Base-by-base conservation (phyloP, 176 grass and related monocot genomes). In the Carex cristatella region DNA sequence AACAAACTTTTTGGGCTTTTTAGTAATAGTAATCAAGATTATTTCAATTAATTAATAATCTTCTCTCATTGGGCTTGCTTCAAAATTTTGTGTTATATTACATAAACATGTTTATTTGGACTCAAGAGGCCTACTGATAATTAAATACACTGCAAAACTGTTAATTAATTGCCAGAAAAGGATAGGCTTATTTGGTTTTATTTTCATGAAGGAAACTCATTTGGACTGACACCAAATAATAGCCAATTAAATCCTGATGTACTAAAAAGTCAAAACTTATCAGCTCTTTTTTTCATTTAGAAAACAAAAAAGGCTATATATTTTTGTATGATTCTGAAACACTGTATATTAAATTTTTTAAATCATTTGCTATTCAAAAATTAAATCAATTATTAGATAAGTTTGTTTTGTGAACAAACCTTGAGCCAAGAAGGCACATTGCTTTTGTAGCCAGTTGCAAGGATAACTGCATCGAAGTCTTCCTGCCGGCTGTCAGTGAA, bases 381-480 rank as follows among this genome's bases (percentile, higher is more conserved):
- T 14, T 0, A 23, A 48, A 19, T 4, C 3, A 23, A 18, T 14
- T 42, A 5, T 18, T 49, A 49, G n/a, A n/a, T 14, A 76, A 15
- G 53, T 12, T 76, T 48, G 70, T 49, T 51, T 53, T 78, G 1
- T 57, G 49, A 19, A 57, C 74, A 61, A 71, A 97, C 95, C 95
- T 97, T 94, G 79, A 97, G 92, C 95, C 95, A 97, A 62, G 89
- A 90, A 71, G 92, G 79, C 31, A 97, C 95, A 82, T 93, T 94
- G 84, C 92, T 97, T 83, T 64, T 94, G 82, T 97, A 97, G 5
- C 95, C 95, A 31, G 95, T 97, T 16, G 95, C 95, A 8, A 97
- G 87, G 57, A 97, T 89, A 84, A 97, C 75, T 13, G 91, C 88
- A 55, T 93, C 85, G 6, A 94, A 97, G 3, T 90, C 92, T 71